Base-by-base conservation (phyloP, 805 yeast species). In the Yamadazyma tumulicola region DNA sequence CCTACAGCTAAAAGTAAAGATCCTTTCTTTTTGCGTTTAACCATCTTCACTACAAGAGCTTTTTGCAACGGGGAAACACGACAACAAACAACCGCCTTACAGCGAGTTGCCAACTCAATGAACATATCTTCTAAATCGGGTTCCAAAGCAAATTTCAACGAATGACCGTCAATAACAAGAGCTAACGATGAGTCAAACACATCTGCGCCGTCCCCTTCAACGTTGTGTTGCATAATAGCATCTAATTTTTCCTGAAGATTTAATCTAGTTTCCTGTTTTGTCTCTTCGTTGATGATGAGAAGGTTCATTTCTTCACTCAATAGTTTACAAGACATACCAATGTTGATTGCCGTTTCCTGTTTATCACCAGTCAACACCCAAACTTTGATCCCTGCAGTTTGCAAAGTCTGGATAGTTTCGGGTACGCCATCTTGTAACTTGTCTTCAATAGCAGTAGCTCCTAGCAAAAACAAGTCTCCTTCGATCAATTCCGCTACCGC, bases 291-390 rank as follows among this genome's bases (percentile, higher is more conserved):
- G 23, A 93, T 81, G 41, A 91, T 79, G 46, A 93, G 69, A 42
- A 93, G 62, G 47, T 87, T 89, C 99, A 93, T 93, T 52, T 93
- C 98, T 57, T 93, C 99, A 53, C 93, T 81, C 30, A 93, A 62
- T 29, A 93, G 69, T 54, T 85, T 87, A 68, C 98, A 94, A 50
- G 96, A 86, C 97, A 93, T 88, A 41, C 98, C 99, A 53, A 93
- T 93, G 57, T 93, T 93, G 46, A 93, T 85, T 0, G 99, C 99
- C 10, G 99, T 93, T 58, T 93, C 99, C 57, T 94, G 99, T 58
- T 96, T 76, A 55, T 93, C 99, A 49, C 99, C 99, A 2, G 99
- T 93, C 32, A 93, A 68, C 16, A 93, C 97, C 99, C 99, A 93
- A 12, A 93, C 77, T 57, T 88, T 91, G 45, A 94, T 89, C 11